Conservation (phyloP, 2,329 filamentous ascomycete species). For the Botrytis elliptica region DNA sequence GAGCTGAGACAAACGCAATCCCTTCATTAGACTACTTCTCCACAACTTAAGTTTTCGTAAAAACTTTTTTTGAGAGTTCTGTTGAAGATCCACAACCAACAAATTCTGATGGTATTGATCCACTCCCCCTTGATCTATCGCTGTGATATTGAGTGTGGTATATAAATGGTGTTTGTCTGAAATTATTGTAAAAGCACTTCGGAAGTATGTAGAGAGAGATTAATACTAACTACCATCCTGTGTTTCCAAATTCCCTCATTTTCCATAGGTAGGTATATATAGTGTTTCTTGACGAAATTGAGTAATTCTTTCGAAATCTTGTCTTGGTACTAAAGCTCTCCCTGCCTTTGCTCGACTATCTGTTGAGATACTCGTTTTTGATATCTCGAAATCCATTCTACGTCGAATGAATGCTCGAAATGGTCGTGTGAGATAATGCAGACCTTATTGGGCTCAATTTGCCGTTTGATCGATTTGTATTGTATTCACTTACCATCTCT, state of each 20-base stretch:
- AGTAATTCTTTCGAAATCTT: too few species aligned
- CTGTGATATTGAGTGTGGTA: neutral
- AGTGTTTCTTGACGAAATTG: neutral
- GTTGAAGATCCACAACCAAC: neutral
- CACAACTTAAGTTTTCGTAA: neutral
- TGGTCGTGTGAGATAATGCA: neutral
- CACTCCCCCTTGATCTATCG: neutral
- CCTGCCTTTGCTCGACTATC: neutral
- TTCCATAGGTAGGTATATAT: neutral
- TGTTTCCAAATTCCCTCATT: neutral
- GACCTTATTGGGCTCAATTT: neutral
- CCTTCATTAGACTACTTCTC: neutral
- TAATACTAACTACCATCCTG: neutral
- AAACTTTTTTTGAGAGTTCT: neutral
- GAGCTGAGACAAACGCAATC: neutral
- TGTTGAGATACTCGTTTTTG: neutral
- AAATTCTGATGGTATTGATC: neutral
- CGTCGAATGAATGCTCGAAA: neutral
- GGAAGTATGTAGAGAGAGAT: neutral
- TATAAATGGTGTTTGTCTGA: neutral
- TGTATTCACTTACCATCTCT: neutral
- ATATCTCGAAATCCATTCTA: neutral
- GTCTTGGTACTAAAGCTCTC: neutral
- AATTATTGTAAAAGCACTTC: neutral
- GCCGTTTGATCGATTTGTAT: neutral